Evolutionary conservation across 108 stramenopile genomes (phyloP), one percentile per base, ranked within the genome.

Genomic region (Cyclostephanos invisitatus): DNA sequence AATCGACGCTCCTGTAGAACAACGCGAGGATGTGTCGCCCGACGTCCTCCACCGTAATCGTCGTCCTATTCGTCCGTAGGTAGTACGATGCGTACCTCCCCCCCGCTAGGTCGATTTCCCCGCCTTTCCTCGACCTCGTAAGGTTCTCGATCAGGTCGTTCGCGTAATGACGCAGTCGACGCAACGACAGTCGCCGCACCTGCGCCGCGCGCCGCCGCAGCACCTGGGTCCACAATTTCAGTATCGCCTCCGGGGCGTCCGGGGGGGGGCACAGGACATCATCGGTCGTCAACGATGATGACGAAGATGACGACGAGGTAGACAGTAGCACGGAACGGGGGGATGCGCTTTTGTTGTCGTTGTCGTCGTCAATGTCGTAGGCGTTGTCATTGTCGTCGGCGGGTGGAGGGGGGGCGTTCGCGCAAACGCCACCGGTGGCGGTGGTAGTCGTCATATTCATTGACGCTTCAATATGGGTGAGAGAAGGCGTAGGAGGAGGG

Each of bases 1-100:
- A 38, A 50, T 68, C 67, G 3, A 68, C 38, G 14, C 54, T 56
- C 15, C 67, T 35, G 24, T 68, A 68, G 40, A 68, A 68, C 3
- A 68, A 21, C 17, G 53, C 67, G 21, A 68, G 35, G 18, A 68
- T 27, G 51, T 68, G 67, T 9, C 18, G 36, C 10, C 36, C 55
- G 42, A 68, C 56, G 2, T 54, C 36, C 7, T 68, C 67, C 4
- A 14, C 1, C 27, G 56, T 0, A 32, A 5, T 12, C 27, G 56
- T 57, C 27, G 17, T 57, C 17, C 14, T 6, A 12, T 27, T 32
- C 17, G 56, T 27, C 17, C 32, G 32, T 29, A 27, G 17, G 28
- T 12, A 32, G 27, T 12, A 57, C 2, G 3, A 5, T 0, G 48
- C 53, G 65, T 36, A 22, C 2, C 7, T 22, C 7, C 51, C 49